These are phyloP conservation scores for Spirogloea muscicola DNA, from an alignment of 139 green algal genomes.

Conservation along the genomic window DNA sequence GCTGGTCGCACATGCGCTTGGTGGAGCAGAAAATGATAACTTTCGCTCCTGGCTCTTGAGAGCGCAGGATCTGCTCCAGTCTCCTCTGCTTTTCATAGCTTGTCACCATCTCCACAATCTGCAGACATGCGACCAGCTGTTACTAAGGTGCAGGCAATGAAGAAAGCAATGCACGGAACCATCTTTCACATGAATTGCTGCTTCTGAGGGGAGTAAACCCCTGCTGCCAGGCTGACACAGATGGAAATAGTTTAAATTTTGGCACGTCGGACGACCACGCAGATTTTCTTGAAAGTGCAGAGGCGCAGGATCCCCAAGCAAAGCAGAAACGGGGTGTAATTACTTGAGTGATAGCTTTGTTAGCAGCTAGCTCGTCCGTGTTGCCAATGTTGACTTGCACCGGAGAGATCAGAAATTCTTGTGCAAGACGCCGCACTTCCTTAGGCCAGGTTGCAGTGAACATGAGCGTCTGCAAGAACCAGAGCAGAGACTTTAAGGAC, in stretches of 20 bases:
- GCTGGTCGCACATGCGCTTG: conserved; percentile 91
- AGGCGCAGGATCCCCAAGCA: too few relatives aligned
- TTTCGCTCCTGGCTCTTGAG: conserved; percentile 58
- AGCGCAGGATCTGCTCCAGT: conserved; percentile 65
- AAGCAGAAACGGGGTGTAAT: too few relatives aligned
- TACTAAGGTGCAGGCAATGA: too few relatives aligned
- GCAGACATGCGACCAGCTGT: too few relatives aligned
- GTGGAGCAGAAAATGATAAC: conserved; percentile 88
- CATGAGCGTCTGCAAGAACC: conserved; percentile 53
- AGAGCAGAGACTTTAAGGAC: too few relatives aligned
- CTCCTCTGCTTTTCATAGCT: conserved; percentile 68
- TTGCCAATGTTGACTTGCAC: conserved; percentile 87
- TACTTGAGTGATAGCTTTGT: conserved; percentile 84
- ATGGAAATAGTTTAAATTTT: too few relatives aligned
- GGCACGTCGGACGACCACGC: too few relatives aligned
- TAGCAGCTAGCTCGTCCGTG: conserved; percentile 81
- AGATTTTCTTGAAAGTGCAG: too few relatives aligned
- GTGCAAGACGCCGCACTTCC: conserved; percentile 50
- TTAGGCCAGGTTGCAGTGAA: conserved; percentile 58
- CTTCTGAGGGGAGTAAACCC: too few relatives aligned
- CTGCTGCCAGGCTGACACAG: too few relatives aligned
- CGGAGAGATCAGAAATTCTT: conserved; percentile 53
- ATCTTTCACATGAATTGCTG: too few relatives aligned
- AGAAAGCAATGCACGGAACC: too few relatives aligned
- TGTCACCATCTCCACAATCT: conserved; percentile 48